Conservation (phyloP, 2,329 filamentous ascomycete genomes). For the Cordyceps javanica region DNA sequence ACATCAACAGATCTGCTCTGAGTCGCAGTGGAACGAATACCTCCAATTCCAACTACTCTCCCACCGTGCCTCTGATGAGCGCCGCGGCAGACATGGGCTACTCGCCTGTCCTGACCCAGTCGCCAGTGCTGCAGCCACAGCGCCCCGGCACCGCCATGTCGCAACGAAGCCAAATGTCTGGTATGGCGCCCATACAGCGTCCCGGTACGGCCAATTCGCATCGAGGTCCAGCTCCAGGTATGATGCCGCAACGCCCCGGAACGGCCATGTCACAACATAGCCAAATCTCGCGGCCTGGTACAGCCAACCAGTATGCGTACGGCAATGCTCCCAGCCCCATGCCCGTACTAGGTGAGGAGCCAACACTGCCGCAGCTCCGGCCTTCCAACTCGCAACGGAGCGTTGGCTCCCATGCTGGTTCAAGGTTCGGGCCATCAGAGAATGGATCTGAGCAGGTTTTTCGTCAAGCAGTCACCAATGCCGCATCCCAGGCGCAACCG, state of each 20-base stretch:
- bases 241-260: conserved; percentile 24
- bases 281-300: conserved; percentile 19
- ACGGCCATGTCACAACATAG: conserved; percentile 32
- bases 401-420: not conserved
- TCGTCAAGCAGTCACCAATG: not conserved
- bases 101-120: conserved; percentile 31
- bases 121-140: conserved; percentile 24
- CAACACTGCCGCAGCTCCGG: not conserved
- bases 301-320: conserved; percentile 10
- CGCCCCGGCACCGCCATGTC: conserved; percentile 31
- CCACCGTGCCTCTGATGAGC: conserved; percentile 56
- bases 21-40: conserved; percentile 46
- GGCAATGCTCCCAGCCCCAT: not conserved
- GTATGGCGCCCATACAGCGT: conserved; percentile 20
- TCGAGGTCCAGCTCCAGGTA: conserved; percentile 17
- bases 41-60: conserved; percentile 56
- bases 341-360: not conserved
- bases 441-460: not conserved
- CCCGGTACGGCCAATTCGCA: conserved; percentile 32
- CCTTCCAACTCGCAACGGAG: conserved; percentile 7
- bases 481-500: conserved; percentile 8
- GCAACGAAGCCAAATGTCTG: conserved; percentile 21
- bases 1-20: conserved; percentile 42
- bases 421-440: not conserved
- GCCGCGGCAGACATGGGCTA: conserved; percentile 58